Conservation (phyloP, 208 protist species). For the Porcisia hertigi region DNA sequence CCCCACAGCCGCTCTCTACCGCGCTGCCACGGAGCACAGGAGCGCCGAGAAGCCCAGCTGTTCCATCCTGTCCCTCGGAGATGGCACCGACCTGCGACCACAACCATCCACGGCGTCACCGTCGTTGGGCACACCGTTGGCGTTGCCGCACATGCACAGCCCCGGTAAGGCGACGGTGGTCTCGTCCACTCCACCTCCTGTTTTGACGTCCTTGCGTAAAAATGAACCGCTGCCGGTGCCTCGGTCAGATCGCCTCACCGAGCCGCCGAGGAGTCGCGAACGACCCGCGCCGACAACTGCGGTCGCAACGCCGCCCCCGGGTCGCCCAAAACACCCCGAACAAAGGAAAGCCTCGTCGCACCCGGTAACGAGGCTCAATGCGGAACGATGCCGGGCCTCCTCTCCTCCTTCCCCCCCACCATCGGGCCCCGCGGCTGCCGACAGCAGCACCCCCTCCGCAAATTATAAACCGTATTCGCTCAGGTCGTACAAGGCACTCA, state of each 20-base stretch:
- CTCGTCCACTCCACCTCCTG: not conserved
- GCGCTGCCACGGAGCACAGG: not conserved
- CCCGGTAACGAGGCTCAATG: not conserved
- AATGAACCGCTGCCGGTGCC: not conserved
- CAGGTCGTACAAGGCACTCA: constrained; percentile 71
- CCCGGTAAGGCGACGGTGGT: not conserved
- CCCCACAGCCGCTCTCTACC: no score
- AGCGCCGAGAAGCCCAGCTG: not conserved
- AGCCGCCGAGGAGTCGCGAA: not conserved
- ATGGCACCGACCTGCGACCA: not conserved
- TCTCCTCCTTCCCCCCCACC: not conserved
- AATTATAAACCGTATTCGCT: constrained; percentile 70
- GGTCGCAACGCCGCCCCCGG: not conserved
- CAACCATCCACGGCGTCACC: not conserved
- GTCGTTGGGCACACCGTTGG: not conserved
- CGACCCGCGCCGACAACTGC: not conserved
- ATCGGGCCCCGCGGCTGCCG: not conserved
- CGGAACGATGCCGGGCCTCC: not conserved
- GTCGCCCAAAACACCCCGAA: not conserved
- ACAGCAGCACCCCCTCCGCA: constrained; percentile 1
- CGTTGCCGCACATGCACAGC: not conserved
- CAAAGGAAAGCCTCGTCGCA: not conserved
- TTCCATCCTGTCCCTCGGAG: not conserved
- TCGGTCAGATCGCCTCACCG: not conserved
- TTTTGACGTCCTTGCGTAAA: not conserved